Evolutionary conservation across 768 basidiomycete genomes (phyloP).

Genomic region (Lanmaoa rubissima): DNA sequence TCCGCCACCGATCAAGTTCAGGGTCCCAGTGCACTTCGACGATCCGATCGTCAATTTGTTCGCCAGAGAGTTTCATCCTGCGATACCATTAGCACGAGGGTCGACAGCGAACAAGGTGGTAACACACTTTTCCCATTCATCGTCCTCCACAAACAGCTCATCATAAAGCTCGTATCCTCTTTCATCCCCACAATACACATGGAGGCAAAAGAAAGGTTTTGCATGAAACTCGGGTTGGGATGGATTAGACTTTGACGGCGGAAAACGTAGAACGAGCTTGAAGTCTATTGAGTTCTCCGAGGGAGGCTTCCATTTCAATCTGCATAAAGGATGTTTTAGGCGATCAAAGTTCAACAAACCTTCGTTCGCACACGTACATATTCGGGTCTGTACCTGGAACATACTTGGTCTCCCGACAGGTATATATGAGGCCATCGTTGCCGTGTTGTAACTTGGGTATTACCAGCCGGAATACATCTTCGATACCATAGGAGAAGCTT

Average conservation of each 20-base stretch:
- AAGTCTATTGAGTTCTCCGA: slow-evolving; percentile 98
- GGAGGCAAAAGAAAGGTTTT: slow-evolving; percentile 83
- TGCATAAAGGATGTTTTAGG: slow-evolving; percentile 31
- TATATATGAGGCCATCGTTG: slow-evolving; percentile 96
- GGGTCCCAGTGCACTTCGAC: slow-evolving; percentile 93
- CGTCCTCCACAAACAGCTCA: slow-evolving; percentile 78
- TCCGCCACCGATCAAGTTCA: slow-evolving; percentile 65
- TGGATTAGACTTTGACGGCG: slow-evolving; percentile 53
- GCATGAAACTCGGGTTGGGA: slow-evolving; percentile 72
- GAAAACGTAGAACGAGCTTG: slow-evolving; percentile 92
- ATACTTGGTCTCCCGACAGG: slow-evolving; percentile 83
- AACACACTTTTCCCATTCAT: slow-evolving; percentile 90
- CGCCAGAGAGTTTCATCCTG: slow-evolving; percentile 80
- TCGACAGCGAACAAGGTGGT: background rate
- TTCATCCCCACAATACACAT: slow-evolving; percentile 78
- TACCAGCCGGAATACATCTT: slow-evolving; percentile 80
- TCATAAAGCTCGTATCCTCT: slow-evolving; percentile 81
- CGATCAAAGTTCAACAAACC: background rate
- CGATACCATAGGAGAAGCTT: slow-evolving; percentile 81
- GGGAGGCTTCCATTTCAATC: slow-evolving; percentile 98
- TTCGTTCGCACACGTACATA: slow-evolving; percentile 82
- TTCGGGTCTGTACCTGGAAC: slow-evolving; percentile 79
- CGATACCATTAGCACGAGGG: slow-evolving; percentile 1
- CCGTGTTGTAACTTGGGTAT: slow-evolving; percentile 87
- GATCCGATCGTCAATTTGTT: slow-evolving; percentile 91